A percentile compares a stretch with the other conserved stretches of the same genome.
These are phyloP conservation scores for Lolium multiflorum DNA, from an alignment of 176 grass and related monocot species.

Conservation along the genomic window DNA sequence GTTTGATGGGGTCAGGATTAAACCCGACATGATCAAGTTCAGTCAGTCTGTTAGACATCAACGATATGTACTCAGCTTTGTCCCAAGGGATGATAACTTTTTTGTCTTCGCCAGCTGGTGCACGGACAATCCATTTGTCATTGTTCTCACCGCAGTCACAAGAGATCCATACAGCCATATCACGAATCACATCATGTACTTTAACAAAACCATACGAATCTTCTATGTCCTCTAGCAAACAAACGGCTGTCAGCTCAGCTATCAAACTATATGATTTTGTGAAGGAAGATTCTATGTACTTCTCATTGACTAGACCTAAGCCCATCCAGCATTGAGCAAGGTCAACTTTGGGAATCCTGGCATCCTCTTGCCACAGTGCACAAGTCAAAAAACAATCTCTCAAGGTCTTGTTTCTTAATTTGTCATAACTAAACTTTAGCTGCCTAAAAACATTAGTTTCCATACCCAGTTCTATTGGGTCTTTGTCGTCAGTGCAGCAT, in stretches of 20 bases:
- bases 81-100: not conserved
- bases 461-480: not conserved
- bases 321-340: slow-evolving; percentile 37
- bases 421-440: slow-evolving; percentile 50
- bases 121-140: slow-evolving; percentile 42
- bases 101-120: not conserved
- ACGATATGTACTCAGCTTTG: slow-evolving; percentile 29
- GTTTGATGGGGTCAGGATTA: not conserved
- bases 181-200: slow-evolving; percentile 50
- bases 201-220: not conserved
- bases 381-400: slow-evolving; percentile 46
- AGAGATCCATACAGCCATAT: slow-evolving; percentile 51
- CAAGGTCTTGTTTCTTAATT: not conserved
- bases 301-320: slow-evolving; percentile 33
- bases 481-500: not conserved
- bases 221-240: slow-evolving; percentile 30
- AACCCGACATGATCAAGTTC: not conserved
- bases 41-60: not conserved
- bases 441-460: slow-evolving; percentile 16
- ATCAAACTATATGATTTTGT: slow-evolving; percentile 2
- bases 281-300: not conserved
- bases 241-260: slow-evolving; percentile 4
- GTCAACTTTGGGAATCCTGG: not conserved
- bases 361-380: slow-evolving; percentile 36
- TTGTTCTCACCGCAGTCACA: slow-evolving; percentile 7